Evolutionary conservation across 2,329 filamentous ascomycete genomes (phyloP), one percentile per base, ranked within the genome.

Genomic region (Conoideocrella luteorostrata): DNA sequence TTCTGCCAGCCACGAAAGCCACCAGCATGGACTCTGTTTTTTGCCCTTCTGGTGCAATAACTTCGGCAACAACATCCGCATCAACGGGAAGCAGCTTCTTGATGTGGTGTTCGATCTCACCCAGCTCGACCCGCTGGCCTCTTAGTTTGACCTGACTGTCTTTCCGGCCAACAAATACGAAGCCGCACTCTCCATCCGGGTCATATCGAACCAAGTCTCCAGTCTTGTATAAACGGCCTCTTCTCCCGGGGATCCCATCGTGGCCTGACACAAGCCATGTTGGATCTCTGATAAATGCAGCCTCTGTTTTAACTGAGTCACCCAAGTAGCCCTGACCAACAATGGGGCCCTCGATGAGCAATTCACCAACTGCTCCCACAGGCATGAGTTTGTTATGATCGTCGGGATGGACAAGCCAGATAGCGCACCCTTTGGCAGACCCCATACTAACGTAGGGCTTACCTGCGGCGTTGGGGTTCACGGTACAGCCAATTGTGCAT

Each of bases 141-240:
- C 68, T 64, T 11, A 80, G 56, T 53, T 79, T 79, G 41, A 78
- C 67, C 54, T 78, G 75, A 1, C 64, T 64, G 49, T 79, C 75
- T 48, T 72, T 73, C 30, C 75, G 63, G 37, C 72, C 74, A 37
- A 73, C 53, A 43, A 69, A 73, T 1, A 63, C 49, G 7, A 75
- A 53, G 18, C 56, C 53, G 2, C 52, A 30, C 24, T 41, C 39
- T 9, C 41, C 53, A 22, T 56, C 50, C 2, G 56, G 54, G 24
- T 65, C 54, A 23, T 70, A 70, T 28, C 58, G 58, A 3, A 60
- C 70, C 5, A 75, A 59, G 48, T 75, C 72, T 5, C 72, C 72
- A 1, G 71, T 73, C 45, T 66, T 67, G 50, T 74, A 75, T 2
- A 67, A 46, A 4, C 59, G 59, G n/a, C 48, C 46, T n/a, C 7